Percentiles rank a stretch among this genome's conserved stretches.
These are phyloP conservation scores for Globisporangium cederbergense DNA, from an alignment of 352 stramenopile genomes.

Conservation along the genomic window DNA sequence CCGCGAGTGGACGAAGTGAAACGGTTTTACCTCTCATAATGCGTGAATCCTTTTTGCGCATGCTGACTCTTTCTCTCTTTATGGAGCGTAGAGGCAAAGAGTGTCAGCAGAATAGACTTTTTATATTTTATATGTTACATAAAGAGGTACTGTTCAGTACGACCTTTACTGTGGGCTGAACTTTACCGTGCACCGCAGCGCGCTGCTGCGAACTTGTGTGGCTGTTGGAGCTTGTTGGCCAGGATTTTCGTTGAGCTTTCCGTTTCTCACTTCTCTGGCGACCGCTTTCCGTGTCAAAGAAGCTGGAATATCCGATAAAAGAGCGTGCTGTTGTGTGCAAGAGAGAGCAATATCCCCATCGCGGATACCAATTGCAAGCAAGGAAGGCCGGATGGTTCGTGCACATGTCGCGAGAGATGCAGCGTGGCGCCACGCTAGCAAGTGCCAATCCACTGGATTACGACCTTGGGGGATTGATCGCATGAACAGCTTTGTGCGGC, in stretches of 20 bases:
- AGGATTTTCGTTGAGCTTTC: constrained; percentile 10
- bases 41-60: background rate
- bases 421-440: background rate
- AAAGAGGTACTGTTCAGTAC: background rate
- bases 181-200: background rate
- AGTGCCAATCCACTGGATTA: background rate
- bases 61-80: constrained; percentile 9
- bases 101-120: background rate
- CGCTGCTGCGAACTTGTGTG: too few species aligned
- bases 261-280: background rate
- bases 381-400: background rate
- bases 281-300: background rate
- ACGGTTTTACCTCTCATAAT: background rate
- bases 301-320: background rate
- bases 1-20: background rate
- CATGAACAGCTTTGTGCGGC: too few species aligned
- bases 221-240: background rate
- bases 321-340: background rate
- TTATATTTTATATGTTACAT: background rate
- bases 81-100: background rate
- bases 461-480: too few species aligned
- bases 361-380: too few species aligned
- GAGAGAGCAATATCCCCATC: background rate
- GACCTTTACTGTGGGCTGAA: constrained; percentile 1
- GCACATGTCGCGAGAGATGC: constrained; percentile 4